Percentiles rank a stretch among this genome's conserved stretches.
These are phyloP conservation scores for Asterophora lycoperdoides DNA, from an alignment of 768 basidiomycete species.

Conservation along the genomic window DNA sequence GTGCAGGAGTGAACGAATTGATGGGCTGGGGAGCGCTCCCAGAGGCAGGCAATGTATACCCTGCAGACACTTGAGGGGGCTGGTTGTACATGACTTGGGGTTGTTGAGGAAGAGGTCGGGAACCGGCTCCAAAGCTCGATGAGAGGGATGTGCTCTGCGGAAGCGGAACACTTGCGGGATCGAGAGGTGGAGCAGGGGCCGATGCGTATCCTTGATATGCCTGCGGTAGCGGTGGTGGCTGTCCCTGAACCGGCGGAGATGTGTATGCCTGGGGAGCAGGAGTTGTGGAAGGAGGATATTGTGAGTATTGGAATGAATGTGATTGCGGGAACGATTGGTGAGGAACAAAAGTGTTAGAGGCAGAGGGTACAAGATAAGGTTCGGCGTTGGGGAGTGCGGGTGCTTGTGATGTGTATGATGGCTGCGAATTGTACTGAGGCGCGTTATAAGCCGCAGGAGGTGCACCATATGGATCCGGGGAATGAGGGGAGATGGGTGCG, in stretches of 20 bases:
- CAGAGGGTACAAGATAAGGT: slow-evolving; percentile 23
- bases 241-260: slow-evolving; percentile 17
- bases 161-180: slow-evolving; percentile 26
- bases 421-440: slow-evolving; percentile 32
- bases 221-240: slow-evolving; percentile 30
- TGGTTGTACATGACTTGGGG: slow-evolving; percentile 38
- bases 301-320: slow-evolving; percentile 29
- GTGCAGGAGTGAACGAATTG: slow-evolving; percentile 26
- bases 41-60: slow-evolving; percentile 28
- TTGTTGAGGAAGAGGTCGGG: slow-evolving; percentile 43
- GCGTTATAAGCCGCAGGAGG: slow-evolving; percentile 27
- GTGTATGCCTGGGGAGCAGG: slow-evolving; percentile 39
- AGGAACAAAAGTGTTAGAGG: slow-evolving; percentile 35
- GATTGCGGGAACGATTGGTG: slow-evolving; percentile 35
- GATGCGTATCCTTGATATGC: slow-evolving; percentile 28
- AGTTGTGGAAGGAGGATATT: slow-evolving; percentile 33
- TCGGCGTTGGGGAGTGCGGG: slow-evolving; percentile 18
- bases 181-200: slow-evolving; percentile 33
- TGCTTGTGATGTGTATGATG: slow-evolving; percentile 25
- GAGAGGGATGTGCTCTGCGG: slow-evolving; percentile 28
- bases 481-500: slow-evolving; percentile 39
- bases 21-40: slow-evolving; percentile 19
- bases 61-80: slow-evolving; percentile 24
- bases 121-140: slow-evolving; percentile 28
- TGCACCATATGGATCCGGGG: slow-evolving; percentile 26